phyloP scores from a whole-genome alignment of 805 yeast species.

The Candida glaebosa region DNA sequence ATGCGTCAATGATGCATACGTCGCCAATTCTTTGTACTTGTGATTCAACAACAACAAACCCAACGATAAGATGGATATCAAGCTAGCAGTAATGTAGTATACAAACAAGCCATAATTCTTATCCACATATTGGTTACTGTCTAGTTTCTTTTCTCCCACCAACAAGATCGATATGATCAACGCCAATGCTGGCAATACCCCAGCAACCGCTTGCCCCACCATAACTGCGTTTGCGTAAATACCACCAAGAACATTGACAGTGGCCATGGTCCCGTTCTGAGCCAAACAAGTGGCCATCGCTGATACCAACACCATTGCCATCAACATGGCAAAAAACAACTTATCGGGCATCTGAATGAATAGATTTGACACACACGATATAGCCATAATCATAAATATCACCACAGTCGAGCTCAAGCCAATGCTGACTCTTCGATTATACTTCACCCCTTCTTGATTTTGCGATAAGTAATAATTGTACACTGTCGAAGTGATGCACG shows the following conservation, averaged over 20 bases:
- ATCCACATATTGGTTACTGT: slow-evolving; percentile 23
- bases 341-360: slow-evolving; percentile 36
- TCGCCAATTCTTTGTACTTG: slow-evolving; percentile 20
- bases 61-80: slow-evolving; percentile 43
- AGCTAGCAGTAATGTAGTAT: slow-evolving; percentile 51
- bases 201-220: slow-evolving; percentile 95
- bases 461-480: slow-evolving; percentile 62
- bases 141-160: slow-evolving; percentile 28
- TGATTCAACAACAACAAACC: slow-evolving; percentile 34
- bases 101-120: slow-evolving; percentile 40
- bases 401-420: slow-evolving; percentile 60
- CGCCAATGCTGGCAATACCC: slow-evolving; percentile 82
- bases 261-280: slow-evolving; percentile 89
- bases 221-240: slow-evolving; percentile 83
- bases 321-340: slow-evolving; percentile 49
- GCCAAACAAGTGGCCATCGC: slow-evolving; percentile 77
- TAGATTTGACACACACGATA: slow-evolving; percentile 39
- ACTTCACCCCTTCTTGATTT: slow-evolving; percentile 59
- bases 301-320: slow-evolving; percentile 61
- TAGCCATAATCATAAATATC: slow-evolving; percentile 57
- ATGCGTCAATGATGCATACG: slow-evolving; percentile 17
- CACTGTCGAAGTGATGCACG: slow-evolving; percentile 64
- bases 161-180: slow-evolving; percentile 52
- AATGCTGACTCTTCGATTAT: slow-evolving; percentile 49
- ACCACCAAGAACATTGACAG: slow-evolving; percentile 72